A percentile compares a stretch with the other conserved stretches of the same genome.
phyloP scores from a whole-genome alignment of 495 filamentous ascomycete species.

The Aspergillus nanangensis region DNA sequence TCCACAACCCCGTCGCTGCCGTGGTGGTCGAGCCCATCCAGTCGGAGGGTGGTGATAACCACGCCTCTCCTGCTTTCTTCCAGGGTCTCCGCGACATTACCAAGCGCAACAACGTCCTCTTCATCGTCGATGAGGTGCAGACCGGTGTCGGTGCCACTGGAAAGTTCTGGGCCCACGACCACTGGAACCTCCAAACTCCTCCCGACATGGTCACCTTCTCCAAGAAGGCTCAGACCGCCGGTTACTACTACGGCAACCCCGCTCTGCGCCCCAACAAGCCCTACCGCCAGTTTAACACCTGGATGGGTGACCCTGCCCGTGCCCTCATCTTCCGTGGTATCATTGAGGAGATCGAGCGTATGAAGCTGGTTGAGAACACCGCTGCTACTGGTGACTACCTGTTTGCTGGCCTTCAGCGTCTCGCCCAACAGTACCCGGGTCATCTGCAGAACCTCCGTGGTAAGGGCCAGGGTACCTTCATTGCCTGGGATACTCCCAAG shows the following conservation, averaged over 20 bases:
- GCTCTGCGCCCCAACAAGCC: constrained; percentile 93
- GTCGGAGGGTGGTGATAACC: constrained; percentile 98
- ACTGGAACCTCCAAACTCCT: constrained; percentile 81
- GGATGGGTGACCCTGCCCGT: constrained; percentile 96
- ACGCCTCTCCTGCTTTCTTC: constrained; percentile 93
- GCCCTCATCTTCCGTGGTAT: constrained; percentile 91
- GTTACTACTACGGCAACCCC: constrained; percentile 90
- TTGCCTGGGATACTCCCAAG: constrained; percentile 87
- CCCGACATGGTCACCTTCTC: constrained; percentile 98
- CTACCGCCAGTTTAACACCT: constrained; percentile 99
- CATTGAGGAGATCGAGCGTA: constrained; percentile 78
- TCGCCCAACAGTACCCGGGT: constrained; percentile 72
- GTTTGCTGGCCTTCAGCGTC: constrained; percentile 60
- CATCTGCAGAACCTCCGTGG: constrained; percentile 88
- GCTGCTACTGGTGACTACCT: constrained; percentile 81
- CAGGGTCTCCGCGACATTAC: constrained; percentile 80
- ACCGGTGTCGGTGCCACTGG: constrained; percentile 91
- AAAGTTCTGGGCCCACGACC: constrained; percentile 98
- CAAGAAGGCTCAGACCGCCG: constrained; percentile 98
- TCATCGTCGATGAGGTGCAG: constrained; percentile 98
- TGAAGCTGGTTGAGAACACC: constrained; percentile 77
- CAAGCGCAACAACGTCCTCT: constrained; percentile 76
- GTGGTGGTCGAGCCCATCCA: constrained; percentile 95
- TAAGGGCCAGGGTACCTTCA: constrained; percentile 93
- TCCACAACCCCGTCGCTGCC: constrained; percentile 82